A percentile compares a stretch with the other conserved stretches of the same genome.
Conservation (phyloP, 2,329 filamentous ascomycete genomes). For the Cladosporium sphaerospermum region DNA sequence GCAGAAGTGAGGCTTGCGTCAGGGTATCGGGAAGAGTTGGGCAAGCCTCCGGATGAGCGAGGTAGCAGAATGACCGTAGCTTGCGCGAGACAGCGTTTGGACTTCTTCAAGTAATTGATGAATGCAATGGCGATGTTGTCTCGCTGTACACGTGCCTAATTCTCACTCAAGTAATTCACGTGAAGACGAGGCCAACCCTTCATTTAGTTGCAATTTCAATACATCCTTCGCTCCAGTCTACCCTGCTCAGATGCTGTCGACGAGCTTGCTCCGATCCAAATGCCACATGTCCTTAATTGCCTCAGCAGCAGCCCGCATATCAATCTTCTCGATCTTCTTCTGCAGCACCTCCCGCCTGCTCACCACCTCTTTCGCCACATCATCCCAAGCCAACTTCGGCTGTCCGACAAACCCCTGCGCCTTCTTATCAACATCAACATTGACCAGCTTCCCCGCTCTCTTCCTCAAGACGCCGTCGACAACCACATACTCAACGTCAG, state of each 20-base stretch:
- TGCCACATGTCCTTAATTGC: slow-evolving; percentile 1
- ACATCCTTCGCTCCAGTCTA: no score
- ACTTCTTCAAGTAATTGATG: no score
- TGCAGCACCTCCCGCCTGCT: slow-evolving; percentile 1
- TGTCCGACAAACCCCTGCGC: slow-evolving; percentile 7
- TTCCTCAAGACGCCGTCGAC: slow-evolving; percentile 40
- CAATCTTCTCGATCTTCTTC: slow-evolving; percentile 1
- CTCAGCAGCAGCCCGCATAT: slow-evolving; percentile 2
- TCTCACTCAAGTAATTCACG: no score
- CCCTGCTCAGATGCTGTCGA: neutral
- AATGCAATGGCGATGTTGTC: no score
- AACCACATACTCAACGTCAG: slow-evolving; percentile 41
- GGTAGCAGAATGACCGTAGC: no score
- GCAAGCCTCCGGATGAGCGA: no score
- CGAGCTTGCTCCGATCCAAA: slow-evolving; percentile 1
- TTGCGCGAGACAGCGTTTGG: no score
- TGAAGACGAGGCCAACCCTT: no score
- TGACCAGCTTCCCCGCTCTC: slow-evolving; percentile 26
- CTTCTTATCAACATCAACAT: slow-evolving; percentile 22
- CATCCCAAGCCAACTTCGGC: neutral
- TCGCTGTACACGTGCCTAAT: no score
- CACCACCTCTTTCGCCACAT: slow-evolving; percentile 11
- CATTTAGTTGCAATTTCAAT: no score
- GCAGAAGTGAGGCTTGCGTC: no score
- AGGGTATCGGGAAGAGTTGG: no score